Conservation (phyloP, 768 basidiomycete genomes). For the Dioszegia aurantiaca region DNA sequence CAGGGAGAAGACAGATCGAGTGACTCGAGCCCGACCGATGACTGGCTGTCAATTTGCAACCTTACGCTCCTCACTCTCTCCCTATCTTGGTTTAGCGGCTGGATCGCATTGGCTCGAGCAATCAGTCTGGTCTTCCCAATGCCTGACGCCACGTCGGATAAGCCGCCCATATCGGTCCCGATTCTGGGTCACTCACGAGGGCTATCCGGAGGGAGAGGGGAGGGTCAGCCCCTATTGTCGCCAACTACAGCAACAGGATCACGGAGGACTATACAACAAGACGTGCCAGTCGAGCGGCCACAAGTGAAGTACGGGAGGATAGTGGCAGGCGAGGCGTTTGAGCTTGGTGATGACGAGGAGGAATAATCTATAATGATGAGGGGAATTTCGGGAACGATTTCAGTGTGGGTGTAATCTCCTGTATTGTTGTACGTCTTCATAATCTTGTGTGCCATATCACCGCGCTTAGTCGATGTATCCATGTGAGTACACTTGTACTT, state of each 20-base stretch:
- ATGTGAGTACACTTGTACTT: too few species aligned
- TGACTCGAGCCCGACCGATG: not conserved
- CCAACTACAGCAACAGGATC: not conserved
- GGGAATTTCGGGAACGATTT: too few species aligned
- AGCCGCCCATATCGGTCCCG: not conserved
- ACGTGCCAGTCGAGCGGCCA: conserved; percentile 14
- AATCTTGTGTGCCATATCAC: too few species aligned
- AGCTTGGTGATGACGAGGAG: conserved; percentile 41
- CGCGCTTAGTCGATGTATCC: too few species aligned
- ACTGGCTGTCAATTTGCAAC: conserved; percentile 20
- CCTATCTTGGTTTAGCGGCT: conserved; percentile 33
- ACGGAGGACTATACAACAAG: not conserved
- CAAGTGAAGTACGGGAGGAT: conserved; percentile 39
- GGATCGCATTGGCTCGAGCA: conserved; percentile 32
- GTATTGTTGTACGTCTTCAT: conserved; percentile 7
- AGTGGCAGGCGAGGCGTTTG: conserved; percentile 44
- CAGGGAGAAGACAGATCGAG: not conserved
- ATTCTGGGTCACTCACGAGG: not conserved
- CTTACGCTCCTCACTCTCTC: conserved; percentile 24
- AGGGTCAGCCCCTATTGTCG: conserved; percentile 12
- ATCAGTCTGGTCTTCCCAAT: conserved; percentile 40
- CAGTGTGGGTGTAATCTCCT: not conserved
- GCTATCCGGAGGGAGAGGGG: conserved; percentile 2
- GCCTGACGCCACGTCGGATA: conserved; percentile 16
- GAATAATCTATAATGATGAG: too few species aligned